Evolutionary conservation across 2,329 filamentous ascomycete species (phyloP).

Genomic region (Sordariomycetes sp.): DNA sequence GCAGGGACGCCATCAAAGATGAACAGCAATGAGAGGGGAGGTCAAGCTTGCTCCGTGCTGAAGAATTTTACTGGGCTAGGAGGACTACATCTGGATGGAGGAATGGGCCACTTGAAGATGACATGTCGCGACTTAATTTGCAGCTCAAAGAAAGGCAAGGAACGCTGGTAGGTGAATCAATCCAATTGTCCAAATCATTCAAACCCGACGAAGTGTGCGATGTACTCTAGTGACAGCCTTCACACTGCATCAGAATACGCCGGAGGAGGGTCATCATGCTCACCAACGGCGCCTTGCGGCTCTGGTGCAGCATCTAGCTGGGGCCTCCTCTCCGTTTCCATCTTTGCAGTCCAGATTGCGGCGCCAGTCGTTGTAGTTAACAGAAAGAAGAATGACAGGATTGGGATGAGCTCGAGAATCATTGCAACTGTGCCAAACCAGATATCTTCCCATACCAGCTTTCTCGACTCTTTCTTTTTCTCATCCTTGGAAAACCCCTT

Average conservation of each 20-base stretch:
- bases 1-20: too few species aligned
- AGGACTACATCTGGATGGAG: too few species aligned
- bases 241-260: conserved; percentile 13
- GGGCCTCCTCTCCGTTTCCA: conserved; percentile 51
- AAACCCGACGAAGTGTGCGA: neutral
- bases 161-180: too few species aligned
- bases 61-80: too few species aligned
- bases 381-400: conserved; percentile 89
- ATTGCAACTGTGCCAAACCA: conserved; percentile 89
- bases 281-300: conserved; percentile 4
- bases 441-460: conserved; percentile 71
- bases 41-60: too few species aligned
- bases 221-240: neutral
- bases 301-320: conserved; percentile 2
- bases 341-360: conserved; percentile 73
- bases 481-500: conserved; percentile 66
- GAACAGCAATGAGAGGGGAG: too few species aligned
- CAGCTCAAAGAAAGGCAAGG: too few species aligned
- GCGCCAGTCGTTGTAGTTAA: conserved; percentile 79
- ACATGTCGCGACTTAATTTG: too few species aligned
- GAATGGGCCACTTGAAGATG: too few species aligned
- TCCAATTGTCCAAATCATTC: neutral
- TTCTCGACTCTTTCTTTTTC: conserved; percentile 58
- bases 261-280: conserved; percentile 12
- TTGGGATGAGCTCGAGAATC: conserved; percentile 76